These are phyloP conservation scores for Macadamia integrifolia DNA, from an alignment of 164 flowering plant genomes.

Conservation along the genomic window DNA sequence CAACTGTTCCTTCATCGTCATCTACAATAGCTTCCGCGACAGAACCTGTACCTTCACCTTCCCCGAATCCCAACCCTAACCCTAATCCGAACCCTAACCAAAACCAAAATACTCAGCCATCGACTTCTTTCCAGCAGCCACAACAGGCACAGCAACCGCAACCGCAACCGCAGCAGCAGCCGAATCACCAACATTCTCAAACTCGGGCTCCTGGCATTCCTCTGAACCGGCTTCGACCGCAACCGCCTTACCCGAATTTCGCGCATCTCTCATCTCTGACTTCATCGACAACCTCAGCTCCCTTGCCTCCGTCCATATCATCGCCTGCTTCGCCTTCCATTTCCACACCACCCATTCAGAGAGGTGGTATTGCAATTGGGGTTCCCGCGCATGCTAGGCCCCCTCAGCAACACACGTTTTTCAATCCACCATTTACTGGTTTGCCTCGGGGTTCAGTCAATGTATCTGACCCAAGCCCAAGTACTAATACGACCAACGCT, in stretches of 20 bases:
- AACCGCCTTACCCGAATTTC: slow-evolving; percentile 17
- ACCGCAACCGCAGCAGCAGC: slow-evolving; percentile 1
- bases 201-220: slow-evolving; percentile 31
- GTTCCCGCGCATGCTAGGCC: slow-evolving; percentile 45
- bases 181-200: slow-evolving; percentile 9
- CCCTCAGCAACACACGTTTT: slow-evolving; percentile 29
- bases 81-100: slow-evolving; percentile 31
- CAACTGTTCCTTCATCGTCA: slow-evolving; percentile 8
- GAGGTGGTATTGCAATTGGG: slow-evolving; percentile 58
- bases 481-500: slow-evolving; percentile 16
- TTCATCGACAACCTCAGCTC: slow-evolving; percentile 3
- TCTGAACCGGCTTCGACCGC: slow-evolving; percentile 31
- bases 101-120: slow-evolving; percentile 10
- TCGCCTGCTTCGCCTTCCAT: slow-evolving; percentile 14
- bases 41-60: slow-evolving; percentile 8
- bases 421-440: slow-evolving; percentile 41
- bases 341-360: slow-evolving; percentile 19
- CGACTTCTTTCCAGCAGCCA: slow-evolving; percentile 2
- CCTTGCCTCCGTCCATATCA: slow-evolving; percentile 8
- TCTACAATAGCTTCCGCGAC: slow-evolving; percentile 10
- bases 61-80: slow-evolving; percentile 13
- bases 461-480: slow-evolving; percentile 24
- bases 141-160: slow-evolving; percentile 1
- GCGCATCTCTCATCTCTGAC: slow-evolving; percentile 16
- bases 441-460: slow-evolving; percentile 28